Conservation (phyloP, 140 eudicot genomes). For the Flaveria floridana region DNA sequence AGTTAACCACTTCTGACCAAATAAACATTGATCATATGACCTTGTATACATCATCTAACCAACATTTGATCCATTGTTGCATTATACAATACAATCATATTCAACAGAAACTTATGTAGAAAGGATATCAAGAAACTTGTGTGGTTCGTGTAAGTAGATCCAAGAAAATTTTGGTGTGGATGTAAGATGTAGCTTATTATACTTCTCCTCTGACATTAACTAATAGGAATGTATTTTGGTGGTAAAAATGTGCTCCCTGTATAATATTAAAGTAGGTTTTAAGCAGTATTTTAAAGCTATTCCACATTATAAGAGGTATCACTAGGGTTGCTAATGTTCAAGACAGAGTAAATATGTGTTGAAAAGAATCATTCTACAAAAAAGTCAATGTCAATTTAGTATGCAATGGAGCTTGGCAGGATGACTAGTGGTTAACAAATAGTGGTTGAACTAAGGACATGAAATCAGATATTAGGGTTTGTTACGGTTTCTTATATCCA, state of each 20-base stretch:
- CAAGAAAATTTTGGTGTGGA: neutral
- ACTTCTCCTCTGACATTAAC: neutral
- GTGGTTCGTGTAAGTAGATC: neutral
- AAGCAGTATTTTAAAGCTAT: neutral
- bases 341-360: neutral
- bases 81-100: too few relatives aligned
- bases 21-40: neutral
- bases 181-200: neutral
- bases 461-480: neutral
- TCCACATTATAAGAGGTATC: neutral
- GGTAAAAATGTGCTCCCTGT: neutral
- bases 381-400: neutral
- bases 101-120: neutral
- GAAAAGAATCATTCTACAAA: neutral
- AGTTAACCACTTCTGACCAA: neutral
- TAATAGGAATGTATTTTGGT: neutral
- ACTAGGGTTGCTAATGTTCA: neutral
- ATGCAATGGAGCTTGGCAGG: neutral
- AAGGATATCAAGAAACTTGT: neutral
- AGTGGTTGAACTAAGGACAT: neutral
- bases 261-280: conserved; percentile 1
- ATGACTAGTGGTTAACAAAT: neutral
- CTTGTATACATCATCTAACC: neutral
- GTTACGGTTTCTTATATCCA: neutral
- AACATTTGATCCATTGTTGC: too few relatives aligned